Conservation (phyloP, 1,139 yeast genomes). For the Blastobotrys elegans region DNA sequence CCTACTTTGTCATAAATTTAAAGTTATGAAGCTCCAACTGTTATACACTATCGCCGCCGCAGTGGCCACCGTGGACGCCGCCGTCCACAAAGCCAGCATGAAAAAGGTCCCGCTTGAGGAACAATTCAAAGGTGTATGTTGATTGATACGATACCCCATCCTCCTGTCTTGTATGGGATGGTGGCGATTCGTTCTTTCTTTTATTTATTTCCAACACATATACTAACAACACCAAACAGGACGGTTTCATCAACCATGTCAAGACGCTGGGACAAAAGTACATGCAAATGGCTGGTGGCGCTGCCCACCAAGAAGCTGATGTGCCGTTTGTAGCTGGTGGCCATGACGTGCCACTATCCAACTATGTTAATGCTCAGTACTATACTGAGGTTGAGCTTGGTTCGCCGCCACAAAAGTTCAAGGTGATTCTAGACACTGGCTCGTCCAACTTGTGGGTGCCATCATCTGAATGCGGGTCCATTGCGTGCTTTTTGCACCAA, state of each 20-base stretch:
- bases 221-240: constrained; percentile 16
- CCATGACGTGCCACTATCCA: constrained; percentile 71
- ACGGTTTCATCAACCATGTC: constrained; percentile 55
- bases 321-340: constrained; percentile 36
- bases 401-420: constrained; percentile 88
- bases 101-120: constrained; percentile 61
- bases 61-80: constrained; percentile 48
- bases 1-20: neutral
- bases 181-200: neutral
- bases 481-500: constrained; percentile 90
- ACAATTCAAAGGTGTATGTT: constrained; percentile 48
- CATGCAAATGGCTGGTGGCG: constrained; percentile 48
- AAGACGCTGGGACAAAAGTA: constrained; percentile 71
- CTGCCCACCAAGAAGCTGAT: constrained; percentile 28
- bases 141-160: neutral
- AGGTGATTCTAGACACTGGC: constrained; percentile 79
- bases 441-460: constrained; percentile 98
- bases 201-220: neutral
- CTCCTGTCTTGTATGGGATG: too few relatives aligned
- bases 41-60: constrained; percentile 48
- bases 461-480: constrained; percentile 75
- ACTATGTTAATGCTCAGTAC: constrained; percentile 92
- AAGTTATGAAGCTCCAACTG: constrained; percentile 22
- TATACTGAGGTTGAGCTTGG: constrained; percentile 86
- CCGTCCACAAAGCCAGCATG: constrained; percentile 46